A percentile compares a stretch with the other conserved stretches of the same genome.
Evolutionary conservation across 1,284 basidiomycete genomes (phyloP).

Genomic region (Xanthoconium separans): DNA sequence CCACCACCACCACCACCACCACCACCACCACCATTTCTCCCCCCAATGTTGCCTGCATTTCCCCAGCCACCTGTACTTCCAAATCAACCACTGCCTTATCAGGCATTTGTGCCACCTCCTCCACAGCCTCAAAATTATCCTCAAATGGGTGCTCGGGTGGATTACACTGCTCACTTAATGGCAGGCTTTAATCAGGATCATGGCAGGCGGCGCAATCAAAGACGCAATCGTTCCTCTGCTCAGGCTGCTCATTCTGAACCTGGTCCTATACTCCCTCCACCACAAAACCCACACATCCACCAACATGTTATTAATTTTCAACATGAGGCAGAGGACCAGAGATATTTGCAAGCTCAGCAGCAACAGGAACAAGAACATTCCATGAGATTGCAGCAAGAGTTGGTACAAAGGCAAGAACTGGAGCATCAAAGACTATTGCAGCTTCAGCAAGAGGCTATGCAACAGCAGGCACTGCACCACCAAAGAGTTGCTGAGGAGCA

Average conservation of each 20-base stretch:
- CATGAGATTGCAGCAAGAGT: too few relatives aligned
- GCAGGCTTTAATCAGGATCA: neutral
- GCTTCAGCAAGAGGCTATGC: too few relatives aligned
- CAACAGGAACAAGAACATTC: neutral
- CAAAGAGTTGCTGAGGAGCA: too few relatives aligned
- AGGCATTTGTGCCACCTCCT: neutral
- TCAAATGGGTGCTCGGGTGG: neutral
- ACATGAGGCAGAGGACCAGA: neutral
- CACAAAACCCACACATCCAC: neutral
- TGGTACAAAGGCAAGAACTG: too few relatives aligned
- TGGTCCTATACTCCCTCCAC: neutral
- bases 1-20: neutral
- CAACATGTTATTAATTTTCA: neutral
- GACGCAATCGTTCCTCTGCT: neutral
- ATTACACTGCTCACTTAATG: neutral
- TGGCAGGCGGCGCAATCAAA: rapidly evolving
- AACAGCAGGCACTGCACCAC: too few relatives aligned
- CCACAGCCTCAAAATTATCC: neutral
- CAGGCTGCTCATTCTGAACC: neutral
- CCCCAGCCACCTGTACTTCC: neutral
- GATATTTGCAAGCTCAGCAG: neutral
- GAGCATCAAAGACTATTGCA: neutral
- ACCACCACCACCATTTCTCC: too few relatives aligned
- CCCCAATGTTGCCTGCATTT: neutral
- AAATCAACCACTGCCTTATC: neutral